Base-by-base conservation (phyloP, 192 early-diverging fungal genomes). In the Backusella morwellensis region DNA sequence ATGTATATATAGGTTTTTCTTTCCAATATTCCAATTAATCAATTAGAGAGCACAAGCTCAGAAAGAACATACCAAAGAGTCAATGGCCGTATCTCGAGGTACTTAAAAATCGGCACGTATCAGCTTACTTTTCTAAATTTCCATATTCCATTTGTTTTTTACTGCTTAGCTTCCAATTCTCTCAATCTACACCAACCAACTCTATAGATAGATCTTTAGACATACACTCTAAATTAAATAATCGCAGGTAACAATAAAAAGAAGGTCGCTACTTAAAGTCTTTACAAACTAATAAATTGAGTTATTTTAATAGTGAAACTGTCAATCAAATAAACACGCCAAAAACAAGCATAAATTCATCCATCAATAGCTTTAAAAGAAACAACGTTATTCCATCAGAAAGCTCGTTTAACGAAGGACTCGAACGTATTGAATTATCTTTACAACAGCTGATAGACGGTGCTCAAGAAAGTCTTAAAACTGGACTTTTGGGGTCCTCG, bases 391-490 rank as follows among this genome's bases (percentile, higher is more conserved):
- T 69, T 35, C 6, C 35, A 11, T 23, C 70, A 32, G 70, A 71
- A 26, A 44, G 26, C 23, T 47, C 41, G 4, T 17, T 71, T 11
- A 47, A 50, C 29, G 70, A 71, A 29, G 41, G 70, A 7, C 40
- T 71, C 4, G 70, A 71, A 44, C 41, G 70, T 15, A 71, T 71
- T 15, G 41, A 41, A 11, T 29, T 29, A 3, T 40, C 70, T 42
- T 41, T 71, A 23, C 70, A 71, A 47, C 70, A 71, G 26, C 26
- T 71, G 70, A 71, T 71, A 32, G 70, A 71, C 41, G 70, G 47
- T 44, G 70, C 70, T 6, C 38, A 71, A 47, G 41, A 38, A 17
- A 71, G 70, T 71, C 70, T 71, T 29, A 29, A 35, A 42, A 44
- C 56, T 63, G 56, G 56, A 63, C 56, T 63, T 63, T 63, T 63